Base-by-base conservation (phyloP, 106 monocot genomes). In the Apostasia ramifera region DNA sequence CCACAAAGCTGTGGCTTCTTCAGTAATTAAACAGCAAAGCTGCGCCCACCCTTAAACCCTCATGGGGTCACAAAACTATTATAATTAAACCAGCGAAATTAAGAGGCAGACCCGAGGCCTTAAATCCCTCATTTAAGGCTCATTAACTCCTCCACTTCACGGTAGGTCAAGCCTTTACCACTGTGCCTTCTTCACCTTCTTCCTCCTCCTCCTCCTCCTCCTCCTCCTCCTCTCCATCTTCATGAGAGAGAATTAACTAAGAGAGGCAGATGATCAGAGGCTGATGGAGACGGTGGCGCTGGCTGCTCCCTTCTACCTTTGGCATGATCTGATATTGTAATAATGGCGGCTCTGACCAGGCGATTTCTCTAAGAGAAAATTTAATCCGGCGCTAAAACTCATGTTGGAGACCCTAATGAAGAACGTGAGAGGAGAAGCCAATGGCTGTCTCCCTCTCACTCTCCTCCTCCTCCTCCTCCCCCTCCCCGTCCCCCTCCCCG, bases 111-210 rank as follows among this genome's bases (percentile, higher is more conserved):
- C 65, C 65, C 65, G 47, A 46, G 37, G 65, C 48, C 65, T 43
- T 65, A 65, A 65, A 65, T 65, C 65, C 43, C 26, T 48, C 65
- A 65, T 65, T 65, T 47, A 65, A 15, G 47, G 6, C 14, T 48
- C 65, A 65, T 65, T 65, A 65, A 65, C 65, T 65, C 37, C 65
- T 8, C 47, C 37, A 38, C 37, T 68, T 43, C 15, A 47, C 48
- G 85, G 85, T 85, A 81, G 85, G 85, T 76, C 73, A 66, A 76
- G 68, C 37, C 66, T 79, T 85, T 59, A 81, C 47, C 43, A 57
- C 53, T 43, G 11, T 58, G 40, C 70, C 49, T 75, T 47, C 66
- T 41, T 38, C 43, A 39, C 8, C 13, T 26, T 56, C 70, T 52
- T 42, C 40, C 47, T 56, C 64, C 45, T 13, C 50, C 66, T 50